These are phyloP conservation scores for Tremellales sp. DNA, from an alignment of 1,284 basidiomycete genomes.

Conservation along the genomic window DNA sequence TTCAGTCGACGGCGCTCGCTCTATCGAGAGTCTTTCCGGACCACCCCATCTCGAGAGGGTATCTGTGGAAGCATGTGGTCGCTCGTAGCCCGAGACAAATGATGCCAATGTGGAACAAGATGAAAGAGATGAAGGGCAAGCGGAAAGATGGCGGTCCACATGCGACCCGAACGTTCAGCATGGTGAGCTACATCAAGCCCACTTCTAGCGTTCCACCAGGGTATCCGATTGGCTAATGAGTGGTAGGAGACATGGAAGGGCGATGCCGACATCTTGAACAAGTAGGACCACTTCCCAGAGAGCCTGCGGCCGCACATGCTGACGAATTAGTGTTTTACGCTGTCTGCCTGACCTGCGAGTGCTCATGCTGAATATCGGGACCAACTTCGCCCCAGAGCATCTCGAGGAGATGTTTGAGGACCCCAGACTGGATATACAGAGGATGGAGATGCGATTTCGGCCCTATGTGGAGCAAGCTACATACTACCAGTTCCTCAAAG, in stretches of 20 bases:
- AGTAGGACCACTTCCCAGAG: constrained; percentile 29
- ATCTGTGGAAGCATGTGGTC: constrained; percentile 42
- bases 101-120: constrained; percentile 30
- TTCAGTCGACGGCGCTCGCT: constrained; percentile 39
- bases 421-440: constrained; percentile 31
- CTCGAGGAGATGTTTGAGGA: constrained; percentile 45
- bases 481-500: constrained; percentile 49
- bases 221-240: constrained; percentile 3
- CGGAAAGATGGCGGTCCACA: constrained; percentile 6
- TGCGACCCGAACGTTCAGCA: constrained; percentile 26
- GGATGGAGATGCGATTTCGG: constrained; percentile 46
- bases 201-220: not conserved
- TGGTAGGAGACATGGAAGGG: constrained; percentile 43
- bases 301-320: not conserved
- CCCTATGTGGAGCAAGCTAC: constrained; percentile 49
- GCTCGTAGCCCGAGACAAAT: constrained; percentile 27
- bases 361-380: constrained; percentile 46
- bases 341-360: constrained; percentile 35
- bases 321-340: constrained; percentile 31
- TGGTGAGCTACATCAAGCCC: too few species aligned
- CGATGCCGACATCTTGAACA: constrained; percentile 49
- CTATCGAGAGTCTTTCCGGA: constrained; percentile 41
- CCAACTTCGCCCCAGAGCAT: constrained; percentile 50
- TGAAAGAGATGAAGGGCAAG: constrained; percentile 21
- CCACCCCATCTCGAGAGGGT: constrained; percentile 21